Percentiles rank a stretch among this genome's conserved stretches.
phyloP scores from a whole-genome alignment of 805 yeast species.

The Ogataea kodamae region DNA sequence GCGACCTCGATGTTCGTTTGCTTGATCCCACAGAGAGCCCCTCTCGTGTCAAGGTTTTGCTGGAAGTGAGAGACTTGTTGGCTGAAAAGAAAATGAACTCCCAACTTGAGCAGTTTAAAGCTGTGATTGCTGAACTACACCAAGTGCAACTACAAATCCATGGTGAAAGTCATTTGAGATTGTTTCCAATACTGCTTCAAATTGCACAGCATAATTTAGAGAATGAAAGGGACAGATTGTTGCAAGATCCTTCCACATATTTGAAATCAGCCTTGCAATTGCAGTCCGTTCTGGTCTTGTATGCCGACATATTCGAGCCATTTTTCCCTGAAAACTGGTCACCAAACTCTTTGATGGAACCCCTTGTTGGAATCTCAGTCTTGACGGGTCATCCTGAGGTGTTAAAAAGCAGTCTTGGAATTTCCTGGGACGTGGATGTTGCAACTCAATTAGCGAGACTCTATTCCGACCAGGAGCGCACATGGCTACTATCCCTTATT shows the following conservation, averaged over 20 bases:
- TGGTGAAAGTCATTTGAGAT: constrained; percentile 2
- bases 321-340: constrained; percentile 1
- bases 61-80: constrained; percentile 11
- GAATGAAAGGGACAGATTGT: background rate
- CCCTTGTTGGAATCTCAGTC: constrained; percentile 4
- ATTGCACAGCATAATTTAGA: constrained; percentile 1
- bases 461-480: constrained; percentile 1
- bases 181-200: constrained; percentile 4
- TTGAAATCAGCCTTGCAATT: background rate
- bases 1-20: constrained; percentile 9
- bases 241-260: constrained; percentile 1
- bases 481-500: constrained; percentile 1
- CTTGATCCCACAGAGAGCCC: constrained; percentile 12
- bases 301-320: constrained; percentile 3
- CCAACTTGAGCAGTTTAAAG: constrained; percentile 1
- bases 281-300: background rate
- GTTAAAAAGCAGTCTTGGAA: constrained; percentile 2
- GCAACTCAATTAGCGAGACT: background rate
- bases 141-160: constrained; percentile 1
- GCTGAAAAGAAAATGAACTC: background rate
- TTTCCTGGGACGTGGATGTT: constrained; percentile 1
- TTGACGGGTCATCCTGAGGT: constrained; percentile 4
- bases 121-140: constrained; percentile 6
- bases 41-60: constrained; percentile 9
- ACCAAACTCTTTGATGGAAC: constrained; percentile 1